Percentiles rank a stretch among this genome's conserved stretches.
Conservation (phyloP, 2,329 filamentous ascomycete genomes). For the Talaromyces atroroseus region DNA sequence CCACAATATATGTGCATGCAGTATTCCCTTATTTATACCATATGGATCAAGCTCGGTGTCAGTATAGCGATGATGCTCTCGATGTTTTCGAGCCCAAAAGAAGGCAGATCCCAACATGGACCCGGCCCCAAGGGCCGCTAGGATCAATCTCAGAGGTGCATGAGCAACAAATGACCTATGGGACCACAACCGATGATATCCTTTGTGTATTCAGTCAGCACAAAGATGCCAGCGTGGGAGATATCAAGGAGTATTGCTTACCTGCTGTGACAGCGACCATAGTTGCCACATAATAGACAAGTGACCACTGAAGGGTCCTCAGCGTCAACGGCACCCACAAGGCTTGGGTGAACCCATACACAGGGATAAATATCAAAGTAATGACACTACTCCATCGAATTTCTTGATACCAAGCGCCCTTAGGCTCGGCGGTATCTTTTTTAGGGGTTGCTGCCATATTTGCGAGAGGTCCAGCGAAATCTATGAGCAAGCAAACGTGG, state of each 20-base stretch:
- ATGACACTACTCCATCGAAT: background rate
- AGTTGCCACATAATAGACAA: conserved; percentile 58
- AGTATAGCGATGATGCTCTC: conserved; percentile 85
- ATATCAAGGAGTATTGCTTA: background rate
- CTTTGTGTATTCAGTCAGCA: conserved; percentile 28
- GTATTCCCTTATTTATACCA: conserved; percentile 79
- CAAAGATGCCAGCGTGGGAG: conserved; percentile 60
- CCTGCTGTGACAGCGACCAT: background rate
- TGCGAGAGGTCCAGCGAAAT: background rate
- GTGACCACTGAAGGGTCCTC: conserved; percentile 67
- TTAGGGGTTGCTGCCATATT: background rate
- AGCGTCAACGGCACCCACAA: conserved; percentile 71
- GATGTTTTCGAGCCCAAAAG: conserved; percentile 85
- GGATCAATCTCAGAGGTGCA: conserved; percentile 71
- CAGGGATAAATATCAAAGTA: conserved; percentile 62
- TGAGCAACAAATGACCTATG: conserved; percentile 77
- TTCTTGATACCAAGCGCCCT: background rate
- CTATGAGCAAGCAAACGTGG: background rate
- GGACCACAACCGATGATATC: conserved; percentile 80
- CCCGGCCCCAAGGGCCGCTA: conserved; percentile 74
- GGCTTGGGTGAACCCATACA: conserved; percentile 66
- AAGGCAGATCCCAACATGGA: conserved; percentile 80
- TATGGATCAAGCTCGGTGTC: conserved; percentile 90
- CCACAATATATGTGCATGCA: conserved; percentile 83
- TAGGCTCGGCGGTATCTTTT: background rate